These are phyloP conservation scores for Clathrus columnatus DNA, from an alignment of 768 basidiomycete genomes.

Conservation along the genomic window DNA sequence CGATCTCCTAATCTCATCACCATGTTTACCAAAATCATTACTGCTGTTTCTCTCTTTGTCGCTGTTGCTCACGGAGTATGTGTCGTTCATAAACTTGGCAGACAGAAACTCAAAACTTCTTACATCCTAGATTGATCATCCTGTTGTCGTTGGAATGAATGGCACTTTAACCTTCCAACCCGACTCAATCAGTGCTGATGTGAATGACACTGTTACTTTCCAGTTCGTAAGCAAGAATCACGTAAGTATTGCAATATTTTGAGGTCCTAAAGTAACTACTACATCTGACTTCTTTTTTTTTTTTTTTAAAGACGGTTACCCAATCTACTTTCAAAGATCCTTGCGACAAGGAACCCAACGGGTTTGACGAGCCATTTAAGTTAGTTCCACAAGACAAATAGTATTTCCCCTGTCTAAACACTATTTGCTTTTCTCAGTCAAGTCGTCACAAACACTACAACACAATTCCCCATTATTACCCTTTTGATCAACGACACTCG, in stretches of 20 bases:
- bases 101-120: neutral
- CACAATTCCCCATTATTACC: neutral
- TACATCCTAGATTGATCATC: neutral
- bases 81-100: neutral
- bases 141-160: neutral
- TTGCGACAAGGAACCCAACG: no score
- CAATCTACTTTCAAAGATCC: no score
- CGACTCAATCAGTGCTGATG: slow-evolving; percentile 16
- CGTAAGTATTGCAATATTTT: no score
- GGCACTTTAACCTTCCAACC: slow-evolving; percentile 4
- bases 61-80: neutral
- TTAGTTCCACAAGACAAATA: no score
- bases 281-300: no score
- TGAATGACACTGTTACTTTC: neutral
- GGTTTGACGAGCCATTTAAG: no score
- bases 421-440: no score
- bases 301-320: no score
- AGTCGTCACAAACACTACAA: neutral
- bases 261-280: no score
- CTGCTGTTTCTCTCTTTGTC: neutral
- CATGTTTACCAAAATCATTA: neutral
- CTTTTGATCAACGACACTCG: neutral
- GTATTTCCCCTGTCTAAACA: no score
- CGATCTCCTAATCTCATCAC: no score
- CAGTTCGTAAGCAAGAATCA: neutral